These are phyloP conservation scores for Starmerella bombicola DNA, from an alignment of 805 yeast genomes.

Conservation along the genomic window DNA sequence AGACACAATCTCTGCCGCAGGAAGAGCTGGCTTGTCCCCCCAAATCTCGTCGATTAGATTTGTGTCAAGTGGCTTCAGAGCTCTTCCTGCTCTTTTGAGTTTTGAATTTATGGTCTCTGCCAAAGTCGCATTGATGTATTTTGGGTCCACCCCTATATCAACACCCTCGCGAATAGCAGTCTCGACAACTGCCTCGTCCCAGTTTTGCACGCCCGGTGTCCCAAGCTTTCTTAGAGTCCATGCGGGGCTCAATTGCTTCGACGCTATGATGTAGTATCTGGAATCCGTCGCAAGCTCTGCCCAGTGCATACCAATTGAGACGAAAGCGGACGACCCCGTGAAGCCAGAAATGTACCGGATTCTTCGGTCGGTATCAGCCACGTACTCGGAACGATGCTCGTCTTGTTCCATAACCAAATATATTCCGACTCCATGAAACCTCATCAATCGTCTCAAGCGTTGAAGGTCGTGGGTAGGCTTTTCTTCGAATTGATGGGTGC, in stretches of 20 bases:
- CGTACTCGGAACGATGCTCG: slow-evolving; percentile 87
- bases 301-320: slow-evolving; percentile 54
- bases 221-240: slow-evolving; percentile 81
- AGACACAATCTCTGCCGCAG: slow-evolving; percentile 38
- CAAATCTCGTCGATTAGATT: slow-evolving; percentile 71
- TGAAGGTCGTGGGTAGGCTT: too few species aligned
- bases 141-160: slow-evolving; percentile 75
- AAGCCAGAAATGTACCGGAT: slow-evolving; percentile 71
- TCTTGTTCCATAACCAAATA: slow-evolving; percentile 81
- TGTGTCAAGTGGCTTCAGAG: slow-evolving; percentile 39
- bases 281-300: slow-evolving; percentile 91
- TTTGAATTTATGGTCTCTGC: slow-evolving; percentile 23
- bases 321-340: slow-evolving; percentile 87
- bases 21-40: slow-evolving; percentile 56
- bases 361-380: slow-evolving; percentile 67
- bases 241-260: slow-evolving; percentile 58
- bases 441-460: slow-evolving; percentile 39
- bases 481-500: too few species aligned
- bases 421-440: slow-evolving; percentile 47
- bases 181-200: slow-evolving; percentile 68
- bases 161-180: slow-evolving; percentile 35
- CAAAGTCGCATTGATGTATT: slow-evolving; percentile 38
- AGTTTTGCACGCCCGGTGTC: slow-evolving; percentile 49
- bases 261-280: slow-evolving; percentile 84
- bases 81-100: slow-evolving; percentile 28